Evolutionary conservation across 805 yeast species (phyloP), one percentile per base, ranked within the genome.

Genomic region (Metschnikowia arizonensis): DNA sequence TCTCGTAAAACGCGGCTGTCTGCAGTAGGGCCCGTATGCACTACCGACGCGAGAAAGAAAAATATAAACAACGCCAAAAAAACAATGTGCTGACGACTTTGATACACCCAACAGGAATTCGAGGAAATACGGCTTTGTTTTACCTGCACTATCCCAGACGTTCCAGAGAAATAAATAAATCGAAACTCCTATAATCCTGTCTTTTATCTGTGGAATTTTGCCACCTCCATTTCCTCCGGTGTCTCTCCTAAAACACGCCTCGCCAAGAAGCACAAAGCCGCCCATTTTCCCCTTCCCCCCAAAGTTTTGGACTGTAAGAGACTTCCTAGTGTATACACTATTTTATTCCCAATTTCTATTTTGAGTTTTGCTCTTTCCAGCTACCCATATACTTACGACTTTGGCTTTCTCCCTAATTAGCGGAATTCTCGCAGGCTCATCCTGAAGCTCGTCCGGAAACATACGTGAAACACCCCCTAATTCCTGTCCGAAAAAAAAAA

Each of bases 21-120:
- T 37, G 33, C 40, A 37, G 33, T 17, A 7, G 11, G 5, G 10
- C 4, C 5, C 17, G n/a, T 28, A 19, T 37, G 24, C 40, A 37
- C 26, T 26, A n/a, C 40, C 21, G n/a, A 37, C 40, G 40, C 40
- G 40, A 37, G 33, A 3, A 18, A 25, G 32, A 37, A 28, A 37
- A 37, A 37, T n/a, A 37, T 28, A 37, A 37, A 37, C 40, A 37
- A 37, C 28, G 15, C 36, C 36, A 37, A 29, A 21, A 29, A 21
- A 37, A 37, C 40, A 37, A 28, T 37, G 40, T 18, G 33, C 33
- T 18, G 29, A 28, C 40, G 25, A 26, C 40, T 12, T 37, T 25
- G 25, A 37, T 26, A 37, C 40, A 15, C 40, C 34, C 36, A 33
- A 19, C 33, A 37, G 15, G 11, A 6, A 26, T 6, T 11, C 25